Evolutionary conservation across 805 yeast genomes (phyloP).

Genomic region (Saccharomyces mikatae): DNA sequence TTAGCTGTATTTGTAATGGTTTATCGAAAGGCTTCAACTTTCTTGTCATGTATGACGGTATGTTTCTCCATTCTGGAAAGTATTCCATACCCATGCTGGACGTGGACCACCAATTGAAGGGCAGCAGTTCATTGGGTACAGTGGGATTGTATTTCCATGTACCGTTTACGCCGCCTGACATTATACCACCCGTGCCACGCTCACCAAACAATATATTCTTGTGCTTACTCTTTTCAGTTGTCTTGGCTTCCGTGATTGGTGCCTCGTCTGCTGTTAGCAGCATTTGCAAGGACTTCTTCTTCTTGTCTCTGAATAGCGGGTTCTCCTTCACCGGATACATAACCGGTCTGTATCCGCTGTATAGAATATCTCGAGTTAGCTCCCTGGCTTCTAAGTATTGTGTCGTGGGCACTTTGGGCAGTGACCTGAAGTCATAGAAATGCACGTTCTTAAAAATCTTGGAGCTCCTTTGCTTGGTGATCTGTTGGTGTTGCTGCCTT

Average conservation of each 20-base stretch:
- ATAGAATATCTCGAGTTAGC: constrained; percentile 25
- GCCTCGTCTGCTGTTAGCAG: background rate
- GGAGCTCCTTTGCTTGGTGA: background rate
- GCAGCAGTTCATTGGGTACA: constrained; percentile 17
- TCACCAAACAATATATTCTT: constrained; percentile 15
- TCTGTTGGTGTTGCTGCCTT: constrained; percentile 1
- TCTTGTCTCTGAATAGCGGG: constrained; percentile 21
- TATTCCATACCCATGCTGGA: constrained; percentile 27
- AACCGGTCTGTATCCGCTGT: constrained; percentile 29
- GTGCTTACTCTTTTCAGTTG: background rate
- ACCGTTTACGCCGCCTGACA: constrained; percentile 27
- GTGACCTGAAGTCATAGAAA: constrained; percentile 13
- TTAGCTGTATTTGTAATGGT: background rate
- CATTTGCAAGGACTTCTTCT: constrained; percentile 1
- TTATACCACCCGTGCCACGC: constrained; percentile 26
- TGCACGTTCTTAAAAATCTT: background rate
- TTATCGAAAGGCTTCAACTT: constrained; percentile 24
- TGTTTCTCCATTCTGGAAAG: constrained; percentile 27
- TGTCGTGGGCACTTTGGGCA: constrained; percentile 30
- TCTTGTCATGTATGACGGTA: constrained; percentile 19
- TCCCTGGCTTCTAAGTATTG: constrained; percentile 23
- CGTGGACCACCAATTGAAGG: constrained; percentile 24
- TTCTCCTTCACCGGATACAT: constrained; percentile 28
- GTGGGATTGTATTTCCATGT: constrained; percentile 26
- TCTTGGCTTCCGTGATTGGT: background rate